A percentile compares a stretch with the other conserved stretches of the same genome.
These are phyloP conservation scores for Trichophyton simii DNA, from an alignment of 2,329 filamentous ascomycete genomes.

Conservation along the genomic window DNA sequence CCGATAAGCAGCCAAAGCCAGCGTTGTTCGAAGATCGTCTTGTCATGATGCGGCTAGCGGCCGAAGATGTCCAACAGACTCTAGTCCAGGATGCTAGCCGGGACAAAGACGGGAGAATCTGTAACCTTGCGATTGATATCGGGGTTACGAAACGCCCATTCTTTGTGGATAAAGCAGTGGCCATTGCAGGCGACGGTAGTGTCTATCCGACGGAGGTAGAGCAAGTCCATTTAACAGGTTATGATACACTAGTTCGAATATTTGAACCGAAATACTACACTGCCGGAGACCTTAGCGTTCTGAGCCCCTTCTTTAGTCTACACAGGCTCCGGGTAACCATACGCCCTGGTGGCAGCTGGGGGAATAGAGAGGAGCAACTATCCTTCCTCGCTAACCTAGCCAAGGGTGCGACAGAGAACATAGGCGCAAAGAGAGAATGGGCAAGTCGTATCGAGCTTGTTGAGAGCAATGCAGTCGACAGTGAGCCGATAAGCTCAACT, in stretches of 20 bases:
- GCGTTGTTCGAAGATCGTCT: slow-evolving; percentile 38
- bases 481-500: slow-evolving; percentile 33
- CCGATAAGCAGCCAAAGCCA: slow-evolving; percentile 46
- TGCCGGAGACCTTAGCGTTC: slow-evolving; percentile 29
- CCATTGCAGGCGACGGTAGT: slow-evolving; percentile 23
- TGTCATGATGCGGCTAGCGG: slow-evolving; percentile 38
- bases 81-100: slow-evolving; percentile 1
- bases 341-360: slow-evolving; percentile 32
- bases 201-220: slow-evolving; percentile 26
- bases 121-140: slow-evolving; percentile 28
- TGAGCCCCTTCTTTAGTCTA: slow-evolving; percentile 31
- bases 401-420: slow-evolving; percentile 24
- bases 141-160: slow-evolving; percentile 38
- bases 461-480: slow-evolving; percentile 25
- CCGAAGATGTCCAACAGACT: slow-evolving; percentile 26
- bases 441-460: slow-evolving; percentile 31
- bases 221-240: slow-evolving; percentile 38
- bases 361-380: slow-evolving; percentile 27
- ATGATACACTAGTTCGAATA: slow-evolving; percentile 38
- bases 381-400: slow-evolving; percentile 28
- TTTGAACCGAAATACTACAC: slow-evolving; percentile 40
- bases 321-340: slow-evolving; percentile 35
- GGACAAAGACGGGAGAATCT: neutral
- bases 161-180: slow-evolving; percentile 36
- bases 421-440: slow-evolving; percentile 33